phyloP scores from a whole-genome alignment of 2,329 filamentous ascomycete genomes.

The Graphium sp. region DNA sequence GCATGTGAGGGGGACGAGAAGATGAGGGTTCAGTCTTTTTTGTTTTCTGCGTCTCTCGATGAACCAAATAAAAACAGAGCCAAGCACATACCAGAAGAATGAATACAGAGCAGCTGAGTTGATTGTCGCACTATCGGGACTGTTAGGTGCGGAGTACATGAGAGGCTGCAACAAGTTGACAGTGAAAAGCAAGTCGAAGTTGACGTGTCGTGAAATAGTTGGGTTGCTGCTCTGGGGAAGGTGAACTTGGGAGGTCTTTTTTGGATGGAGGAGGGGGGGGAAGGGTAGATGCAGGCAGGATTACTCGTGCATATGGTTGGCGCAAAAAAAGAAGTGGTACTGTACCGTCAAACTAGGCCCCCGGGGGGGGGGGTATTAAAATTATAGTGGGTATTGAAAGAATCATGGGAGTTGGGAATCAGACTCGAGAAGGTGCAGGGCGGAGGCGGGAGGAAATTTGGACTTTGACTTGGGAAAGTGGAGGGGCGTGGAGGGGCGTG shows the following conservation, averaged over 20 bases:
- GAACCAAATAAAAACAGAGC: too few relatives aligned
- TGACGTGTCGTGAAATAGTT: constrained; percentile 48
- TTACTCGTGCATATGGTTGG: constrained; percentile 34
- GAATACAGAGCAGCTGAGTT: constrained; percentile 77
- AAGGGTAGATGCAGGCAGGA: constrained; percentile 25
- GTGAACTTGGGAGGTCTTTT: too few relatives aligned
- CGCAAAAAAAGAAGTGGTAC: too few relatives aligned
- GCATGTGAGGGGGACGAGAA: too few relatives aligned
- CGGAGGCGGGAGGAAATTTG: constrained; percentile 4
- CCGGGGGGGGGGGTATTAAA: constrained; percentile 3
- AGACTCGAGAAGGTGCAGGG: too few relatives aligned
- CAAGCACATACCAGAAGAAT: constrained; percentile 50
- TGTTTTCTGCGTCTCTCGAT: too few relatives aligned
- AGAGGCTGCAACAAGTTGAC: constrained; percentile 12
- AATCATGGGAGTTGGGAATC: too few relatives aligned
- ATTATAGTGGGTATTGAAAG: too few relatives aligned
- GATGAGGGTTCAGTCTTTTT: too few relatives aligned
- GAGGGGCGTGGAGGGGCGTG: too few relatives aligned
- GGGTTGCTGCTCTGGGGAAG: constrained; percentile 20
- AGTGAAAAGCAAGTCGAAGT: constrained; percentile 26
- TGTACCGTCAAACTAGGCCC: too few relatives aligned
- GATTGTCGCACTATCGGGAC: constrained; percentile 76
- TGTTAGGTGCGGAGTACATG: constrained; percentile 36
- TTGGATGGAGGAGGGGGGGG: constrained; percentile 16
- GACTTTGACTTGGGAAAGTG: too few relatives aligned